These are phyloP conservation scores for Microstegium vimineum DNA, from an alignment of 176 grass and related monocot genomes.

Conservation along the genomic window DNA sequence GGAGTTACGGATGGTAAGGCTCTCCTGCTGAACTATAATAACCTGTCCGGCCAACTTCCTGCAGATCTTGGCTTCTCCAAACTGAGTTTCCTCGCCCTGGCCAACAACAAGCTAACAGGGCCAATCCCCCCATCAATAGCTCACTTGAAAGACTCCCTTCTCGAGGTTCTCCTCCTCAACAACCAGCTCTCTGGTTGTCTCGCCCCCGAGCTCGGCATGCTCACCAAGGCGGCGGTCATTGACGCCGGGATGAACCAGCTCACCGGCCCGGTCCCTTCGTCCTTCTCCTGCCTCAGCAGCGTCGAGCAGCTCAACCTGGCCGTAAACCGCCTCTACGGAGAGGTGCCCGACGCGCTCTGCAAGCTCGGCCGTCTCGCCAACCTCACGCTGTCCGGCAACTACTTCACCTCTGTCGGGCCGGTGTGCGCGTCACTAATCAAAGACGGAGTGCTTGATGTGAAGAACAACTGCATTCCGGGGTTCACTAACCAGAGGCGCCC, in stretches of 20 bases:
- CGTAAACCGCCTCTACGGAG: slow-evolving; percentile 39
- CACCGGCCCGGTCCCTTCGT: slow-evolving; percentile 53
- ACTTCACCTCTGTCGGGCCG: slow-evolving; percentile 57
- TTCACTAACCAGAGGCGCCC: slow-evolving; percentile 43
- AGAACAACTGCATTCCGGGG: slow-evolving; percentile 63
- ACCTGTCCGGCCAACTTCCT: neutral
- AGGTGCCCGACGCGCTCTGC: slow-evolving; percentile 62
- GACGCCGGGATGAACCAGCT: slow-evolving; percentile 68
- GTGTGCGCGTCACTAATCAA: slow-evolving; percentile 40
- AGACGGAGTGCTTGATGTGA: slow-evolving; percentile 39
- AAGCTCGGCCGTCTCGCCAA: slow-evolving; percentile 53
- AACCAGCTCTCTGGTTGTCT: slow-evolving; percentile 77
- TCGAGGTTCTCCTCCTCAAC: slow-evolving; percentile 66
- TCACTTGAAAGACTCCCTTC: neutral
- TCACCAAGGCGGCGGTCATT: slow-evolving; percentile 45
- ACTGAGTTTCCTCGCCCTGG: slow-evolving; percentile 47
- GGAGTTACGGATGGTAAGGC: neutral
- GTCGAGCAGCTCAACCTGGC: slow-evolving; percentile 66
- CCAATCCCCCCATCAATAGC: slow-evolving; percentile 40
- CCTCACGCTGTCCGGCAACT: slow-evolving; percentile 68
- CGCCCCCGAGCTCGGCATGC: slow-evolving; percentile 49
- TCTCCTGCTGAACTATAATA: slow-evolving; percentile 39
- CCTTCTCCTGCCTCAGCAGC: slow-evolving; percentile 61
- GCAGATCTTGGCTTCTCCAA: slow-evolving; percentile 21
- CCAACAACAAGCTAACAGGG: slow-evolving; percentile 54